Percentiles rank a stretch among this genome's conserved stretches.
Conservation (phyloP, 179 eudicot genomes). For the Heliamphora pulchella region DNA sequence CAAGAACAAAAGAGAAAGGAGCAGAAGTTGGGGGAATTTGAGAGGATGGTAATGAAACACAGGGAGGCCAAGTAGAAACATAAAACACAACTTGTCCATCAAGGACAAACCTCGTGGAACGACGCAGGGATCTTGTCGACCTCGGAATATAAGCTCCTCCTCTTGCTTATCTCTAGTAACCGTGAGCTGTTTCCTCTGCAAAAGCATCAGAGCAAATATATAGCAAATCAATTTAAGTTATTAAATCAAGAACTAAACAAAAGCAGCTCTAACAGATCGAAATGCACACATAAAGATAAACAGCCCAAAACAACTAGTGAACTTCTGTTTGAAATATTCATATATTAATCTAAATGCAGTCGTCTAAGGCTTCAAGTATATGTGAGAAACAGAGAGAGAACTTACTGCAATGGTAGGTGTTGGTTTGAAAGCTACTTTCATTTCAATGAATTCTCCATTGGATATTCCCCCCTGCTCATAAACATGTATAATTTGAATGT, state of each 20-base stretch:
- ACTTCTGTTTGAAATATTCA: too few species aligned
- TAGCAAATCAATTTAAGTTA: background rate
- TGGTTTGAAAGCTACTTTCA: conserved; percentile 95
- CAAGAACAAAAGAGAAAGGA: background rate
- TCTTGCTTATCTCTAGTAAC: conserved; percentile 77
- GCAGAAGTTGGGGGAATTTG: background rate
- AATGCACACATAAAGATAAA: too few species aligned
- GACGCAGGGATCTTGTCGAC: conserved; percentile 95
- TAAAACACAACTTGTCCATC: background rate
- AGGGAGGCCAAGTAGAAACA: background rate
- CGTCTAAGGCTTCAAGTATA: too few species aligned
- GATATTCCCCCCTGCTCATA: conserved; percentile 86
- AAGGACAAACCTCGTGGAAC: conserved; percentile 67
- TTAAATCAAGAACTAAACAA: background rate
- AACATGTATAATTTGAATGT: conserved; percentile 6
- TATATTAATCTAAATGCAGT: background rate
- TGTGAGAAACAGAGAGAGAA: conserved; percentile 18
- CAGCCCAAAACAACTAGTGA: too few species aligned
- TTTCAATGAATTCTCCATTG: conserved; percentile 84
- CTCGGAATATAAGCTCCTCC: conserved; percentile 78
- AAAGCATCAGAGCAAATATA: conserved; percentile 1
- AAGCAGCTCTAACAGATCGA: background rate
- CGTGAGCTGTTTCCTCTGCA: conserved; percentile 85
- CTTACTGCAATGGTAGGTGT: conserved; percentile 83
- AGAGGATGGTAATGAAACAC: background rate